A percentile compares a stretch with the other conserved stretches of the same genome.
Evolutionary conservation across 441 rosid genomes (phyloP).

Genomic region (Kokia cookei): DNA sequence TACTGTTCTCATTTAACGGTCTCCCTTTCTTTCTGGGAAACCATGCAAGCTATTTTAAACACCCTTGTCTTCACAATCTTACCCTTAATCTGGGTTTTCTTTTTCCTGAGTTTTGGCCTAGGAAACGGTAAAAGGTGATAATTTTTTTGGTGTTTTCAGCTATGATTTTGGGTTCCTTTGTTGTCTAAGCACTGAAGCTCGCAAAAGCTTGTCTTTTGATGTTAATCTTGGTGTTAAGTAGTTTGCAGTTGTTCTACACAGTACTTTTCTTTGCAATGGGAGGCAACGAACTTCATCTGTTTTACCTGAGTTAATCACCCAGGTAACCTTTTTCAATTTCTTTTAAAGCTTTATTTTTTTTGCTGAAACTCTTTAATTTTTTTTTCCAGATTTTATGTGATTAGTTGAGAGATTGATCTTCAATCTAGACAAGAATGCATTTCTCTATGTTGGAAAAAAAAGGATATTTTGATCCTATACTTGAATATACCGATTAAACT

Average conservation of each 20-base stretch:
- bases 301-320: background rate
- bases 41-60: background rate
- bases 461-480: background rate
- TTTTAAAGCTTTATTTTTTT: background rate
- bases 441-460: background rate
- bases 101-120: background rate
- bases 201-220: background rate
- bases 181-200: background rate
- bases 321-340: background rate
- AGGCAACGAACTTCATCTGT: background rate
- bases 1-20: slow-evolving; percentile 30
- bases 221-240: background rate
- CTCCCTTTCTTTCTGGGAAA: background rate
- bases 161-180: background rate
- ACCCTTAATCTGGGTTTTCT: background rate
- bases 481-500: background rate
- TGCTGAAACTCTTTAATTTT: background rate
- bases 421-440: background rate
- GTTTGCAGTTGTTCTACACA: background rate
- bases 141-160: background rate
- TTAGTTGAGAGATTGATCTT: background rate
- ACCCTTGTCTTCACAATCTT: background rate
- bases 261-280: background rate
- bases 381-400: background rate
- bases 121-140: too few species aligned